These are phyloP conservation scores for Zizania palustris DNA, from an alignment of 202 grass and related monocot genomes.

Conservation along the genomic window DNA sequence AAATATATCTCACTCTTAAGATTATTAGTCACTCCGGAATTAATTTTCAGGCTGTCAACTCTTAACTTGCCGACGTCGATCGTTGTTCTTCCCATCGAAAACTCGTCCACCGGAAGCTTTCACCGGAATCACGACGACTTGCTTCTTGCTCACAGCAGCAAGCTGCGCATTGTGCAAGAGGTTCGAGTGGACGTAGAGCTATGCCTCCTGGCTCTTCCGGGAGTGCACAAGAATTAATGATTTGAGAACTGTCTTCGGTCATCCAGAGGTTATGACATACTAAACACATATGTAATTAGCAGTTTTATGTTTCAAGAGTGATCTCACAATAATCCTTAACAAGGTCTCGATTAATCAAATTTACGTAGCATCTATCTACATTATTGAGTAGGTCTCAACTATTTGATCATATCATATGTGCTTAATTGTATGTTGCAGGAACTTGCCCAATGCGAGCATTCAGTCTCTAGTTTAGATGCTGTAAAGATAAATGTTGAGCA, in stretches of 20 bases:
- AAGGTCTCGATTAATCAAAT: no score
- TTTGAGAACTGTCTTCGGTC: conserved; percentile 58
- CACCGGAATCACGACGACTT: conserved; percentile 68
- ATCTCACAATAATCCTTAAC: no score
- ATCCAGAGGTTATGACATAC: conserved; percentile 47
- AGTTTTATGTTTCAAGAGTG: no score
- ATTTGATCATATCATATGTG: background rate
- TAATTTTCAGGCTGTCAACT: conserved; percentile 57
- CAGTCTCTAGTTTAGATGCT: conserved; percentile 48
- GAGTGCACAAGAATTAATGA: conserved; percentile 44
- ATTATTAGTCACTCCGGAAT: background rate
- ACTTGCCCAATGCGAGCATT: conserved; percentile 58
- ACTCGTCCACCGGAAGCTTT: conserved; percentile 61
- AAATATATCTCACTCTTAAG: conserved; percentile 1
- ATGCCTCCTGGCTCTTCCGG: conserved; percentile 61
- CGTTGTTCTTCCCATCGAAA: conserved; percentile 68
- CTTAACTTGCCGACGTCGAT: conserved; percentile 56
- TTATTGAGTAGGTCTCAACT: background rate
- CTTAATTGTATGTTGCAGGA: conserved; percentile 40
- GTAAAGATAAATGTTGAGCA: conserved; percentile 50
- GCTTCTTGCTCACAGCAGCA: conserved; percentile 58
- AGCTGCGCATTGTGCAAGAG: conserved; percentile 63
- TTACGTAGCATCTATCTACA: background rate
- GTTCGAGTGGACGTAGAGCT: conserved; percentile 53
- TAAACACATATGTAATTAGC: background rate